Conservation (phyloP, 805 yeast species). For the Starmerella potacharoeniae region DNA sequence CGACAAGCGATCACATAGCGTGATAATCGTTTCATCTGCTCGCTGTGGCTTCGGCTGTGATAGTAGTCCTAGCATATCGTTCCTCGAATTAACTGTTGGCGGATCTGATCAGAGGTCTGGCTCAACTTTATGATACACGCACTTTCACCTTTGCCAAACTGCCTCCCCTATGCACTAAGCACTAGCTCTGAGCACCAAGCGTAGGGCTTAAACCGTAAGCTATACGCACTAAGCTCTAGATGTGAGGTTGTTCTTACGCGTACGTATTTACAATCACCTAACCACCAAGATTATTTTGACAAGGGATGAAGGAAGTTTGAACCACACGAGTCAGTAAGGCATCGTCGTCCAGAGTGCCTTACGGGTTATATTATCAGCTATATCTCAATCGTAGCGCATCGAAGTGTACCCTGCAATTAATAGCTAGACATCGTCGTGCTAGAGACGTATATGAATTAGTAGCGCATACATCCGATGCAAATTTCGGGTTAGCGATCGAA, state of each 20-base stretch:
- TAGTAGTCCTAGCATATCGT: conserved; percentile 30
- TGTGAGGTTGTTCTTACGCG: neutral
- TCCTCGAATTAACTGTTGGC: neutral
- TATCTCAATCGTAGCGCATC: too few relatives aligned
- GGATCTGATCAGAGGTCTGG: neutral
- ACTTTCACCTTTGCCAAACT: too few relatives aligned
- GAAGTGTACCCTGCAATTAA: too few relatives aligned
- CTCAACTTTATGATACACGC: neutral
- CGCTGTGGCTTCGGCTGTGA: conserved; percentile 42
- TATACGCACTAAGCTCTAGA: neutral
- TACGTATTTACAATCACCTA: neutral
- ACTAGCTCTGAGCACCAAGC: neutral
- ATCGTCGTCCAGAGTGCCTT: too few relatives aligned
- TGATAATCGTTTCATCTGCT: conserved; percentile 76
- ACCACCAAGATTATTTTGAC: neutral
- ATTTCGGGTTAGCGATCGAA: too few relatives aligned
- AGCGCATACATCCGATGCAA: too few relatives aligned
- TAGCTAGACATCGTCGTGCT: too few relatives aligned
- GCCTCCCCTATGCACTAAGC: neutral
- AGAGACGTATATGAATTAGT: too few relatives aligned
- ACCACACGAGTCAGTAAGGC: too few relatives aligned
- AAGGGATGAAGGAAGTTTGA: too few relatives aligned
- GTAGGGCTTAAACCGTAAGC: neutral
- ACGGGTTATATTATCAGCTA: too few relatives aligned
- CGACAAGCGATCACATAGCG: conserved; percentile 73